Evolutionary conservation across 164 flowering plant genomes (phyloP).

Genomic region (Dillenia suffruticosa): DNA sequence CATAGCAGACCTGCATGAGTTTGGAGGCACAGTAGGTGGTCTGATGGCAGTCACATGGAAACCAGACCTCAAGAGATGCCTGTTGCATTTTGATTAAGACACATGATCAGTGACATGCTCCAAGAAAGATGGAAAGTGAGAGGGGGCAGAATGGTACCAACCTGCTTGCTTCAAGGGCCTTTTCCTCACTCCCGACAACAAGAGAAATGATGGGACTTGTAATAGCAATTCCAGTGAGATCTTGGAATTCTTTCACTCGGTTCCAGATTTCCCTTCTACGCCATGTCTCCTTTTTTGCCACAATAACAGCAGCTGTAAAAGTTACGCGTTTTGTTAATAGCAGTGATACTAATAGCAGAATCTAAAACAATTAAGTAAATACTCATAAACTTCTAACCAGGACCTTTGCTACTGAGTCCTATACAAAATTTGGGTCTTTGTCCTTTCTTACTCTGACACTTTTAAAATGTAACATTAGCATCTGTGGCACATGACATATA

Average conservation of each 20-base stretch:
- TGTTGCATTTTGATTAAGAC: slow-evolving; percentile 22
- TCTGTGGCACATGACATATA: not conserved
- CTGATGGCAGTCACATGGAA: slow-evolving; percentile 92
- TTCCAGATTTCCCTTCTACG: slow-evolving; percentile 71
- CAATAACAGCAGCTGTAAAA: slow-evolving; percentile 72
- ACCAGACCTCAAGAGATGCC: slow-evolving; percentile 67
- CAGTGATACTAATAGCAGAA: too few species aligned
- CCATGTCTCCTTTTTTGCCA: slow-evolving; percentile 82
- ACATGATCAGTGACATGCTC: not conserved
- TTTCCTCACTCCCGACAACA: slow-evolving; percentile 76
- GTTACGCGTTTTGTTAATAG: slow-evolving; percentile 11
- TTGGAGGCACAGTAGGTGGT: slow-evolving; percentile 93
- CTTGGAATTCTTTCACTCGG: slow-evolving; percentile 64
- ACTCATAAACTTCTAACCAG: too few species aligned
- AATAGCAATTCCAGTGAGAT: slow-evolving; percentile 66
- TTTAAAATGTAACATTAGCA: too few species aligned
- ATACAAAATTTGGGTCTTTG: too few species aligned
- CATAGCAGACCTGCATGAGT: slow-evolving; percentile 73
- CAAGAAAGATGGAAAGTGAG: not conserved
- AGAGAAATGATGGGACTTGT: slow-evolving; percentile 82
- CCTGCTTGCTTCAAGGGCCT: slow-evolving; percentile 84
- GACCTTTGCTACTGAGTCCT: too few species aligned
- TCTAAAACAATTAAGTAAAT: too few species aligned
- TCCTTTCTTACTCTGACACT: too few species aligned
- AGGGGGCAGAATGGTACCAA: slow-evolving; percentile 22